phyloP scores from a whole-genome alignment of 768 basidiomycete species.

The Termitomyces sp. region DNA sequence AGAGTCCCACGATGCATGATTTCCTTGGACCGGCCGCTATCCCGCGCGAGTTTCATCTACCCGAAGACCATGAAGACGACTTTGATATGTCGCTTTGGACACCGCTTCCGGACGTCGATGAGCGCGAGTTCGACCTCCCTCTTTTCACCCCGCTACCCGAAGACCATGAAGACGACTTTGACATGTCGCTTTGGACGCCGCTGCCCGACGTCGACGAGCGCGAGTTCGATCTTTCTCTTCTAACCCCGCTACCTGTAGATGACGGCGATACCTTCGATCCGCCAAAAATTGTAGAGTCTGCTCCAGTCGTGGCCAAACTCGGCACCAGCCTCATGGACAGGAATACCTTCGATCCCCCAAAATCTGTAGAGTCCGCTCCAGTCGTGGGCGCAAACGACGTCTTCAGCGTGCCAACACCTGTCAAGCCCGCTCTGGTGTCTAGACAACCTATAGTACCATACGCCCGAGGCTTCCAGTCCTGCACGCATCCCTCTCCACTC shows the following conservation, averaged over 20 bases:
- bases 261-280: background rate
- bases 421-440: background rate
- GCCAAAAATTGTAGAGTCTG: background rate
- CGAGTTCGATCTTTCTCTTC: background rate
- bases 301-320: no score
- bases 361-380: background rate
- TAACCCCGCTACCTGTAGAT: background rate
- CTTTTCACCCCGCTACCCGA: background rate
- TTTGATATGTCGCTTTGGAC: background rate
- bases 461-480: background rate
- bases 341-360: background rate
- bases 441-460: background rate
- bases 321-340: background rate
- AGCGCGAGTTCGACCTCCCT: background rate
- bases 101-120: background rate
- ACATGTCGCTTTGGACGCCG: background rate
- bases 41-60: no score
- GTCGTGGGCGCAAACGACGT: background rate
- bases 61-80: background rate
- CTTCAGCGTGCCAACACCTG: background rate
- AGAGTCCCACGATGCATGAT: no score
- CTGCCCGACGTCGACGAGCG: background rate
- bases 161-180: background rate
- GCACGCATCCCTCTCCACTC: background rate
- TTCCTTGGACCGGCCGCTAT: no score